Evolutionary conservation across 495 filamentous ascomycete species (phyloP).

Genomic region (Neurospora discreta): DNA sequence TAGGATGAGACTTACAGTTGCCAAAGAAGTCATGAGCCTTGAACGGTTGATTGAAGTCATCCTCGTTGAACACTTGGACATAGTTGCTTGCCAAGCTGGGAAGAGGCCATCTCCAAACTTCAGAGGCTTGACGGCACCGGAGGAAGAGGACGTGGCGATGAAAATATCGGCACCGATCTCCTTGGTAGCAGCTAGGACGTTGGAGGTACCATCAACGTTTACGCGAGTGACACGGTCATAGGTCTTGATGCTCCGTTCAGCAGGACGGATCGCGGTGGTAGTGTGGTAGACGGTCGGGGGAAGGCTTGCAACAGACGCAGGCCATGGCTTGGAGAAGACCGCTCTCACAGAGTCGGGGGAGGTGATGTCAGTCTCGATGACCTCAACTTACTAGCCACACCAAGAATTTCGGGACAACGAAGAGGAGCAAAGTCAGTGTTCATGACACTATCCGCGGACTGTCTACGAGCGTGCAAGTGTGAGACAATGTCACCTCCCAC

Average conservation of each 20-base stretch:
- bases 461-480: conserved; percentile 43
- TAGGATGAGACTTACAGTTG: conserved; percentile 30
- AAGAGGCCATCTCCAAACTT: conserved; percentile 42
- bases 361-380: conserved; percentile 42
- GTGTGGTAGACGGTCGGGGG: conserved; percentile 50
- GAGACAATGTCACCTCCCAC: conserved; percentile 46
- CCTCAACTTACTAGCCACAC: conserved; percentile 31
- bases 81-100: conserved; percentile 23
- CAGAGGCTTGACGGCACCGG: conserved; percentile 30
- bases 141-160: conserved; percentile 49
- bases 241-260: conserved; percentile 35
- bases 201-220: conserved; percentile 49
- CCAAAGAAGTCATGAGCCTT: conserved; percentile 40
- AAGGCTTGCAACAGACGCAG: conserved; percentile 26
- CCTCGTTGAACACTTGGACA: conserved; percentile 34
- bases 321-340: conserved; percentile 43
- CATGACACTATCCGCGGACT: conserved; percentile 41
- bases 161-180: conserved; percentile 41
- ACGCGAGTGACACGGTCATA: conserved; percentile 37
- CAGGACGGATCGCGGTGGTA: conserved; percentile 39
- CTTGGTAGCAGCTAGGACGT: conserved; percentile 43
- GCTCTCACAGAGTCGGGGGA: conserved; percentile 31
- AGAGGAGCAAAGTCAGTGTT: conserved; percentile 41
- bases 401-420: conserved; percentile 25
- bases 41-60: conserved; percentile 35